Evolutionary conservation across 768 basidiomycete genomes (phyloP).

Genomic region (Hericium erinaceus): DNA sequence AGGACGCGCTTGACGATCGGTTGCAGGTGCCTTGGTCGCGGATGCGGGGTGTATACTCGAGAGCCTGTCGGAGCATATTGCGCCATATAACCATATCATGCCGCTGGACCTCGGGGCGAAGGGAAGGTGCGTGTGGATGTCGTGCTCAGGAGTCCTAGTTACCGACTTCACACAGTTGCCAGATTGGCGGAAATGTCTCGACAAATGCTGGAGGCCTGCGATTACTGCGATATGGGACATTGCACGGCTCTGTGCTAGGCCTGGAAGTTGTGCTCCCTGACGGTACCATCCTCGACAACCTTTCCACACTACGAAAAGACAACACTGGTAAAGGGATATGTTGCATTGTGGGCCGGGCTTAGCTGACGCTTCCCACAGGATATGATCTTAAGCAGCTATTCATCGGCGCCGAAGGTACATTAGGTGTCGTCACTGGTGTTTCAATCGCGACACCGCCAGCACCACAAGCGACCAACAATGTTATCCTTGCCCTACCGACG

Average conservation of each 20-base stretch:
- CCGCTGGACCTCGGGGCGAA: conserved; percentile 94
- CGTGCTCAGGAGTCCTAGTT: background rate
- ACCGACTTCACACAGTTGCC: conserved; percentile 50
- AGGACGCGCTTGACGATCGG: background rate
- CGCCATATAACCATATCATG: conserved; percentile 88
- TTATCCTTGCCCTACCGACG: conserved; percentile 80
- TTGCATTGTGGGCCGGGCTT: background rate
- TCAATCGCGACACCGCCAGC: conserved; percentile 87
- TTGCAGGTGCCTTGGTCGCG: conserved; percentile 73
- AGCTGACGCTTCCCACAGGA: conserved; percentile 34
- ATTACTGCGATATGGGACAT: conserved; percentile 85
- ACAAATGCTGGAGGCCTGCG: conserved; percentile 98
- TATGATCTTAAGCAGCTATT: conserved; percentile 98
- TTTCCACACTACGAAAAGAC: conserved; percentile 90
- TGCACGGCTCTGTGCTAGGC: conserved; percentile 92
- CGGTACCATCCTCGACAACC: conserved; percentile 81
- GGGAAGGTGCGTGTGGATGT: conserved; percentile 56
- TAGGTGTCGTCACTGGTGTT: conserved; percentile 90
- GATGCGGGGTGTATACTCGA: conserved; percentile 96
- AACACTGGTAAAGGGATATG: conserved; percentile 66
- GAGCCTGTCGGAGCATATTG: conserved; percentile 75
- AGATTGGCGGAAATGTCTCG: conserved; percentile 94
- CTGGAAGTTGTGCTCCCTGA: conserved; percentile 94
- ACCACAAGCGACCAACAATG: conserved; percentile 79
- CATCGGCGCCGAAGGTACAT: conserved; percentile 94